Evolutionary conservation across 2,329 filamentous ascomycete species (phyloP).

Genomic region (Fusarium solani-melongenae): DNA sequence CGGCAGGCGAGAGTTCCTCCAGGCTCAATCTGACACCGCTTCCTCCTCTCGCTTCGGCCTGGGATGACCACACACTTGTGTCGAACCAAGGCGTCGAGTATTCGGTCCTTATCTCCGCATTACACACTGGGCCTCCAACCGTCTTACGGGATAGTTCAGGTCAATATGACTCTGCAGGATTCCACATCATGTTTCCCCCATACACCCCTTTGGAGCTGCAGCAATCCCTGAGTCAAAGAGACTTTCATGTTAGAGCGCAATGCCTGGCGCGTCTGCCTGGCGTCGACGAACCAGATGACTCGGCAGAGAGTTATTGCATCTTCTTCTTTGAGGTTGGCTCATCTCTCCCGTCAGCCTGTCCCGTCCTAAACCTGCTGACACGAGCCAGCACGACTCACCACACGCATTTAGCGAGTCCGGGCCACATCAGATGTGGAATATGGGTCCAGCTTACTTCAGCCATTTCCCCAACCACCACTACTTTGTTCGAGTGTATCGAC

Average conservation of each 20-base stretch:
- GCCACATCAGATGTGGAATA: slow-evolving; percentile 48
- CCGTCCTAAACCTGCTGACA: slow-evolving; percentile 21
- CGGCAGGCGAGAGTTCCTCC: slow-evolving; percentile 34
- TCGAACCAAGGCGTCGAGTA: slow-evolving; percentile 51
- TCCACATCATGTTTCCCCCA: slow-evolving; percentile 53
- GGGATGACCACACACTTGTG: slow-evolving; percentile 60
- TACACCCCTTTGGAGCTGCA: slow-evolving; percentile 54
- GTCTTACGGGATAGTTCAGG: slow-evolving; percentile 45
- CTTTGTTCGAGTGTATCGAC: slow-evolving; percentile 66
- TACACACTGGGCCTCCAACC: slow-evolving; percentile 55
- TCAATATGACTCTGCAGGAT: slow-evolving; percentile 37
- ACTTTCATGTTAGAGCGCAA: slow-evolving; percentile 56
- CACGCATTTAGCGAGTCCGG: slow-evolving; percentile 53
- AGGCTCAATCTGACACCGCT: slow-evolving; percentile 47
- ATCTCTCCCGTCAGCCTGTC: background rate
- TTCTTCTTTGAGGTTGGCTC: slow-evolving; percentile 65
- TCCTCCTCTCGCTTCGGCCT: slow-evolving; percentile 60
- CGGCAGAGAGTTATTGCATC: slow-evolving; percentile 57
- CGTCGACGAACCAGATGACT: slow-evolving; percentile 42
- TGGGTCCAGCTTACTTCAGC: slow-evolving; percentile 60
- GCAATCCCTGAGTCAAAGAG: slow-evolving; percentile 47
- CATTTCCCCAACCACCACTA: slow-evolving; percentile 68
- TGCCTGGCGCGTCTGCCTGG: slow-evolving; percentile 57
- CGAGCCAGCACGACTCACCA: slow-evolving; percentile 57
- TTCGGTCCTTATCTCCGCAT: slow-evolving; percentile 56